Base-by-base conservation (phyloP, 768 basidiomycete genomes). In the Collybia sp. region DNA sequence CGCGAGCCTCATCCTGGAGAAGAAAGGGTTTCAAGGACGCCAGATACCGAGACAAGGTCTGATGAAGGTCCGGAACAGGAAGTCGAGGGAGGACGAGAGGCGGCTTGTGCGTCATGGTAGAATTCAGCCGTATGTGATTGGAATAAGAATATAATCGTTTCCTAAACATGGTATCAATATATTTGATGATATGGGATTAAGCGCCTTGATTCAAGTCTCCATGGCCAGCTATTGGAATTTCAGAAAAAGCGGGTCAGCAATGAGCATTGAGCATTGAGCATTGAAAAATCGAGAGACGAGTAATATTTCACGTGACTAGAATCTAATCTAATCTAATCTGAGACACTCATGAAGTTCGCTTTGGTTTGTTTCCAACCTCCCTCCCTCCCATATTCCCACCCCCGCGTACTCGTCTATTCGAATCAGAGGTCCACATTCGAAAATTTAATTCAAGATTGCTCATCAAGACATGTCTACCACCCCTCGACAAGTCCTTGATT, bases 21-120 rank as follows among this genome's bases (percentile, higher is more conserved):
- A 96, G 66, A 37, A 96, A 70, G 0, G 94, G 94, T 43, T 82
- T 73, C 1, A 98, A 63, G 13, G 88, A 87, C 44, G 76, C 75
- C 15, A 94, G 66, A 60, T 96, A 98, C 46, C 74, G 77, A 53
- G 86, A 76, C 32, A 97, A 69, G 0, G 89, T 88, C 55, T 80
- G 73, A 30, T 75, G 73, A 1, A 97, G 75, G 48, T 83, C 76
- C 13, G 93, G 93, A 2, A 96, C 78, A 1, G 94, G 94, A 9
- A 96, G 72, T 46, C 89, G 81, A 10, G 85, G 85, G 30, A 89
- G 59, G 16, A 51, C 54, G 2, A 58, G 62, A 0, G 48, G 52
- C 49, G 62, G 58, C 1, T 62, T 47, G 13, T 58, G 59, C 34
- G 56, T 17, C 15, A 52, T 46, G 17, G 48, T 44, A 3, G 57